Percentiles rank a stretch among this genome's conserved stretches.
Evolutionary conservation across 2,329 filamentous ascomycete species (phyloP).

Genomic region (Pezicula rhizophila): DNA sequence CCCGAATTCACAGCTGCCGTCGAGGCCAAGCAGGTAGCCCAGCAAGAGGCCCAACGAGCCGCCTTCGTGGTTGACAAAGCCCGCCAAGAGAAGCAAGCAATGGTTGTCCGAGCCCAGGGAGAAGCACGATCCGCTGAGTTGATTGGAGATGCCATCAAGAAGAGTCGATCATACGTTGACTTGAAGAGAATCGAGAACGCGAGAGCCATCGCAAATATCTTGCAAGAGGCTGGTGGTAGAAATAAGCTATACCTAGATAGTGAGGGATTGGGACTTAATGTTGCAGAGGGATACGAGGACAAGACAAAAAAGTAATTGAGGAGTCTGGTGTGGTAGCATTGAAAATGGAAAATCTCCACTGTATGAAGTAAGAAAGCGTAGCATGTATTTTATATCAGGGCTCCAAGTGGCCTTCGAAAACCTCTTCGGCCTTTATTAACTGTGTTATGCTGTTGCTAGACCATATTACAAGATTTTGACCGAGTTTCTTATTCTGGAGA

Average conservation of each 20-base stretch:
- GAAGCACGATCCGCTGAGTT: constrained; percentile 96
- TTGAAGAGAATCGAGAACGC: constrained; percentile 98
- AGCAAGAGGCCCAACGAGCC: constrained; percentile 93
- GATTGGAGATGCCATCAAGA: constrained; percentile 99
- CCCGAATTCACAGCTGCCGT: constrained; percentile 69
- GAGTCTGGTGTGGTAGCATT: constrained; percentile 17
- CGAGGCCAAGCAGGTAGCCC: constrained; percentile 68
- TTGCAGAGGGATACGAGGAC: constrained; percentile 48
- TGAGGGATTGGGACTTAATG: constrained; percentile 85
- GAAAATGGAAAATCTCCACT: constrained; percentile 38
- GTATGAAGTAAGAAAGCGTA: constrained; percentile 29
- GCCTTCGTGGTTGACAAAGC: constrained; percentile 99
- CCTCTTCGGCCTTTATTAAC: too few relatives aligned
- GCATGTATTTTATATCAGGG: constrained; percentile 16
- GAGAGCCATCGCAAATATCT: constrained; percentile 74
- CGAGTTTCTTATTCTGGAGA: too few relatives aligned
- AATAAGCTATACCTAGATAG: constrained; percentile 94
- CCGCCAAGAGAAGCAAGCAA: constrained; percentile 98
- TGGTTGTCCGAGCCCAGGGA: constrained; percentile 97
- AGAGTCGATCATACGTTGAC: constrained; percentile 94
- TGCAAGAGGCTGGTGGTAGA: constrained; percentile 79
- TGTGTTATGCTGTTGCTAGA: too few relatives aligned
- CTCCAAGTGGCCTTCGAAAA: too few relatives aligned
- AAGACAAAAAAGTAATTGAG: constrained; percentile 40
- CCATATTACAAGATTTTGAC: too few relatives aligned